phyloP scores from a whole-genome alignment of 257 asterid species.

The Dorcoceras hygrometricum region DNA sequence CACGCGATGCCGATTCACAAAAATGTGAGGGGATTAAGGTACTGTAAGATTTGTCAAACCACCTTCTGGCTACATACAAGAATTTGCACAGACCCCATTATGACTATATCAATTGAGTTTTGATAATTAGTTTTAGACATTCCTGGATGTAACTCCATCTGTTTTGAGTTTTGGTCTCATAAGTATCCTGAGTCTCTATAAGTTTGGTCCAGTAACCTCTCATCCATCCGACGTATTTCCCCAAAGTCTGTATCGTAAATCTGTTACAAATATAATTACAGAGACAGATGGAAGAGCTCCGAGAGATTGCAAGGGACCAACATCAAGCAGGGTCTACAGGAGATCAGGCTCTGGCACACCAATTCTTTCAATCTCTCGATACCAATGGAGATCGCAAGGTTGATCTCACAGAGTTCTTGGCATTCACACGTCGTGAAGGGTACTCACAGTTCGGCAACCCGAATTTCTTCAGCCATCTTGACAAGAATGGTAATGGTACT shows the following conservation, averaged over 20 bases:
- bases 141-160: too few species aligned
- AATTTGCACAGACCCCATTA: too few species aligned
- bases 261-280: neutral
- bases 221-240: too few species aligned
- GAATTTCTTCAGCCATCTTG: conserved; percentile 13
- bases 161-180: too few species aligned
- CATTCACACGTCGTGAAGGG: conserved; percentile 24
- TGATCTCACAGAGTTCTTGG: conserved; percentile 21
- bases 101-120: too few species aligned
- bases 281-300: conserved; percentile 25
- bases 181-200: too few species aligned
- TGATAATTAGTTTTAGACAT: too few species aligned
- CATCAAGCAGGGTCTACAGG: conserved; percentile 4
- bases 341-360: conserved; percentile 7
- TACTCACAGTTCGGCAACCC: conserved; percentile 17
- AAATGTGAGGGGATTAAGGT: too few species aligned
- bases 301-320: conserved; percentile 13
- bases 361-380: conserved; percentile 28
- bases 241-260: too few species aligned
- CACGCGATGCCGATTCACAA: neutral
- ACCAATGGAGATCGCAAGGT: conserved; percentile 17
- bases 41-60: too few species aligned
- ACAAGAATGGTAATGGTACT: conserved; percentile 18
- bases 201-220: too few species aligned
- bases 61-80: neutral